Base-by-base conservation (phyloP, 2,329 filamentous ascomycete genomes). In the Colletotrichum sublineola region DNA sequence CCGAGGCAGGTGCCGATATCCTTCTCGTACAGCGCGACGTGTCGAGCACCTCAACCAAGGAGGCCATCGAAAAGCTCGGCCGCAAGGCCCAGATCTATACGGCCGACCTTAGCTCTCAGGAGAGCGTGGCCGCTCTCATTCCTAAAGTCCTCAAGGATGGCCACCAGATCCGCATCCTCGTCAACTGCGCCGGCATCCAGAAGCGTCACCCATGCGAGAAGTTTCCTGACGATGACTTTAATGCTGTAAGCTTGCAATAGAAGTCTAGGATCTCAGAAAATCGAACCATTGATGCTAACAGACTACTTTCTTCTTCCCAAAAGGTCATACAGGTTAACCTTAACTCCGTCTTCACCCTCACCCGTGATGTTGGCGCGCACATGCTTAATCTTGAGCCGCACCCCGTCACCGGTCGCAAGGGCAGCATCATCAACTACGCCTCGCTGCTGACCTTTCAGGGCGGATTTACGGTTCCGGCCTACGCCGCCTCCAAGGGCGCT, bases 161-260 rank as follows among this genome's bases (percentile, higher is more conserved):
- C 61, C 86, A 91, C 79, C 79, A 89, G 78, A 89, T 97, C 74
- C 88, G 93, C 78, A 93, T 97, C 78, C 88, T 97, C 9, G 84
- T 97, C 77, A 97, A 95, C 84, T 96, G 93, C 83, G 95, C 93
- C 24, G 95, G 95, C 36, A 95, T 97, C 79, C 95, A 97, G 82
- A 88, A 91, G 74, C 88, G 94, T 18, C 93, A 96, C 81, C 90
- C 93, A 0, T 90, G 92, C 55, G 90, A 94, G 77, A 81, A 88
- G 71, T 97, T 97, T 79, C 94, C 94, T 0, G 89, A 93, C 79
- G 83, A 85, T 56, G 93, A 96, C 83, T 97, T 94, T 88, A 88
- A 92, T 78, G 89, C 92, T 77, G 89, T 89, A 69, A 63, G 78
- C 76, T 8, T 33, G 20, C 12, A 31, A 38, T 9, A 2, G 9